A percentile compares a stretch with the other conserved stretches of the same genome.
Evolutionary conservation across 2,329 filamentous ascomycete species (phyloP).

Genomic region (Ceratocystis smalleyi): DNA sequence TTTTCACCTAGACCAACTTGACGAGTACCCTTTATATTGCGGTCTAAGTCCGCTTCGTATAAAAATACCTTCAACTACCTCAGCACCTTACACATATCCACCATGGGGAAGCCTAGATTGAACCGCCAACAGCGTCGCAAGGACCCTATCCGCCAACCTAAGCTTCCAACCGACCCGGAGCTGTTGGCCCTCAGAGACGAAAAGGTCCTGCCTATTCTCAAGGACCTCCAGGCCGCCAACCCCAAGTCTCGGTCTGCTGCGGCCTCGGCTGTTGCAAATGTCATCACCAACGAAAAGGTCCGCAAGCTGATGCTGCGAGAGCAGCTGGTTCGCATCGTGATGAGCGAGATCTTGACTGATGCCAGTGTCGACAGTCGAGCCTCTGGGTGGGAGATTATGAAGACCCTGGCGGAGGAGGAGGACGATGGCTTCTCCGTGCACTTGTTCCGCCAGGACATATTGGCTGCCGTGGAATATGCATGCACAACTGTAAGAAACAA

Average conservation of each 20-base stretch:
- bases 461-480: slow-evolving; percentile 45
- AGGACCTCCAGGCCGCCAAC: slow-evolving; percentile 43
- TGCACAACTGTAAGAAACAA: slow-evolving; percentile 31
- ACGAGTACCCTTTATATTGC: neutral
- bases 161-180: slow-evolving; percentile 47
- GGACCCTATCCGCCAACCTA: slow-evolving; percentile 43
- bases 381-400: slow-evolving; percentile 52
- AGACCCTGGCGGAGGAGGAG: slow-evolving; percentile 45
- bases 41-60: neutral
- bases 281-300: slow-evolving; percentile 45
- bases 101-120: slow-evolving; percentile 46
- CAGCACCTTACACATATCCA: slow-evolving; percentile 5
- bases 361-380: slow-evolving; percentile 45
- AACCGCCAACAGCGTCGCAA: slow-evolving; percentile 35
- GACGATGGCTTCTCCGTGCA: slow-evolving; percentile 53
- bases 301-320: slow-evolving; percentile 51
- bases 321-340: slow-evolving; percentile 46
- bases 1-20: neutral
- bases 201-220: slow-evolving; percentile 47
- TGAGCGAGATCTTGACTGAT: slow-evolving; percentile 50
- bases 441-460: slow-evolving; percentile 43
- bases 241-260: slow-evolving; percentile 44
- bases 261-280: slow-evolving; percentile 43
- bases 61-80: neutral
- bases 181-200: slow-evolving; percentile 46